A percentile compares a stretch with the other conserved stretches of the same genome.
phyloP scores from a whole-genome alignment of 345 rosid species.

The Lumnitzera littorea region DNA sequence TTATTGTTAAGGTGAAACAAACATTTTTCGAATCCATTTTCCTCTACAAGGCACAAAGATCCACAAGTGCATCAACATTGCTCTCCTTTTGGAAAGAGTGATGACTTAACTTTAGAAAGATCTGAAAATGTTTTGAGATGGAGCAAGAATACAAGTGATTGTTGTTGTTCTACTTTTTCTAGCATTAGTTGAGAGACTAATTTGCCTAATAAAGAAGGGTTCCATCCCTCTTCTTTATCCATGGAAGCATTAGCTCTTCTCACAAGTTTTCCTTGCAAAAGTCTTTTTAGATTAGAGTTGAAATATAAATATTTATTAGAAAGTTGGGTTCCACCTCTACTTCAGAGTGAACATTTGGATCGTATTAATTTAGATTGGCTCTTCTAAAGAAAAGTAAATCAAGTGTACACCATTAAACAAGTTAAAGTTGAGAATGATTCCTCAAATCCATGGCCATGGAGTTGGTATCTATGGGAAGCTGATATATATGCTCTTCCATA shows the following conservation, averaged over 20 bases:
- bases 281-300: slow-evolving; percentile 25
- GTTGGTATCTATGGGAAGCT: slow-evolving; percentile 28
- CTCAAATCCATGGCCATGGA: slow-evolving; percentile 21
- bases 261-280: slow-evolving; percentile 16
- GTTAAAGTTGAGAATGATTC: slow-evolving; percentile 8
- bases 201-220: slow-evolving; percentile 15
- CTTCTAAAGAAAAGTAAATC: slow-evolving; percentile 11
- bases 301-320: slow-evolving; percentile 32
- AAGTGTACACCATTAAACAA: slow-evolving; percentile 5
- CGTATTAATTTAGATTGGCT: slow-evolving; percentile 30
- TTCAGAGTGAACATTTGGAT: slow-evolving; percentile 15
- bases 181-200: slow-evolving; percentile 7
- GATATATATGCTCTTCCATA: slow-evolving; percentile 44
- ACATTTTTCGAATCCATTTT: slow-evolving; percentile 63
- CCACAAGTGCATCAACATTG: slow-evolving; percentile 32
- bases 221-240: slow-evolving; percentile 1
- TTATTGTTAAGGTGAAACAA: slow-evolving; percentile 49
- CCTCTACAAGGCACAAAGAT: slow-evolving; percentile 53
- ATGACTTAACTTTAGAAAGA: slow-evolving; percentile 1
- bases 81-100: slow-evolving; percentile 22
- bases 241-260: neutral
- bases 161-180: slow-evolving; percentile 17
- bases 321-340: slow-evolving; percentile 29
- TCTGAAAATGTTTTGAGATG: slow-evolving; percentile 15
- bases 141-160: slow-evolving; percentile 21